Conservation (phyloP, 768 basidiomycete genomes). For the Pleurotus platypus region DNA sequence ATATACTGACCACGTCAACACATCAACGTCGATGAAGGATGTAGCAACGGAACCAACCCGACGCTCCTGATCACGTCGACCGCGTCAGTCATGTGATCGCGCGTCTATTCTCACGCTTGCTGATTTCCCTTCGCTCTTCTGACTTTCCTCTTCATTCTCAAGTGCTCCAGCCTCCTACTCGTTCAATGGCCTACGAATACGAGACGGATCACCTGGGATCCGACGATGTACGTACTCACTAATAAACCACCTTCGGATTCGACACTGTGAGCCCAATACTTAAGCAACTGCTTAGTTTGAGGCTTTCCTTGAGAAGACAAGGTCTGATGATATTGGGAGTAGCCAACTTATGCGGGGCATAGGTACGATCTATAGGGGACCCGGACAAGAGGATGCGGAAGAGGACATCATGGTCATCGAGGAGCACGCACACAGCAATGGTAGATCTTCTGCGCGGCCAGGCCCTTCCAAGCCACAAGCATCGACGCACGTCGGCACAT, state of each 20-base stretch:
- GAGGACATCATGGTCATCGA: not conserved
- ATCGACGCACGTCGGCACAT: not conserved
- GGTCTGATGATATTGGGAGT: slow-evolving; percentile 13
- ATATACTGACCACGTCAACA: too few relatives aligned
- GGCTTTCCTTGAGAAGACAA: slow-evolving; percentile 19
- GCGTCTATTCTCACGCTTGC: too few relatives aligned
- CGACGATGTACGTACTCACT: slow-evolving; percentile 13
- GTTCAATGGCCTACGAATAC: not conserved
- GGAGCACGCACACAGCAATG: not conserved
- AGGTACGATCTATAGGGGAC: not conserved
- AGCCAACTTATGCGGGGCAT: not conserved
- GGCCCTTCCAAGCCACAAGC: not conserved
- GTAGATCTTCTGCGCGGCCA: slow-evolving; percentile 1
- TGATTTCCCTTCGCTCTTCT: too few relatives aligned
- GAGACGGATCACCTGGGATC: slow-evolving; percentile 13
- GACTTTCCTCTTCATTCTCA: too few relatives aligned
- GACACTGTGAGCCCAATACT: not conserved
- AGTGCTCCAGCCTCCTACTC: too few relatives aligned
- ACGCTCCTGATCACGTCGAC: too few relatives aligned
- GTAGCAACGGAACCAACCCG: too few relatives aligned
- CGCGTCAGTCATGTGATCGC: too few relatives aligned
- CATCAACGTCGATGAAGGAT: too few relatives aligned
- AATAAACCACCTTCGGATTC: not conserved
- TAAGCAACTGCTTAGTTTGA: slow-evolving; percentile 15
- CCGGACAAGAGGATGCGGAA: not conserved